Evolutionary conservation across 176 grass and related monocot species (phyloP).

Genomic region (Alopecurus myosuroides): DNA sequence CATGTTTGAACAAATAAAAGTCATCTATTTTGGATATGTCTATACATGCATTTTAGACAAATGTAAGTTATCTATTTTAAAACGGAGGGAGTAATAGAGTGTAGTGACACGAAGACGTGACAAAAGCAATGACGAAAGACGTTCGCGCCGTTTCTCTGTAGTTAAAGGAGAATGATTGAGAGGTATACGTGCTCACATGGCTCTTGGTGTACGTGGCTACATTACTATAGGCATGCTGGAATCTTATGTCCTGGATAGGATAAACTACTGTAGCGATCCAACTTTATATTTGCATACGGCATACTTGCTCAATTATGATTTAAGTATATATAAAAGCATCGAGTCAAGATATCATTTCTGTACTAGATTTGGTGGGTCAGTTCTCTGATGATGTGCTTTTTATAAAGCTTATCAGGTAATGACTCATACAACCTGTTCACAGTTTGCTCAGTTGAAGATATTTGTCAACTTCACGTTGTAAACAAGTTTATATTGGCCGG

Average conservation of each 20-base stretch:
- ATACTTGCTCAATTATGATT: background rate
- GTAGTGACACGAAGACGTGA: background rate
- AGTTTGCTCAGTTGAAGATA: background rate
- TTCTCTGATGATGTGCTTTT: background rate
- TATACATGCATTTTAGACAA: too few species aligned
- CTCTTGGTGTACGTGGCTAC: slow-evolving; percentile 2
- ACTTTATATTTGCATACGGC: background rate
- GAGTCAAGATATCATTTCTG: background rate
- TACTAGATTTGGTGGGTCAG: slow-evolving; percentile 29
- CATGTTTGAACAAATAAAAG: too few species aligned
- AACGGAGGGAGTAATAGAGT: too few species aligned
- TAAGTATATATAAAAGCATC: background rate
- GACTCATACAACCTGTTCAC: background rate
- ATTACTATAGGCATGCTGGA: background rate
- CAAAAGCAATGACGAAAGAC: background rate
- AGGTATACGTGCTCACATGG: slow-evolving; percentile 15
- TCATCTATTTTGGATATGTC: too few species aligned
- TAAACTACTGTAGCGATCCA: slow-evolving; percentile 9
- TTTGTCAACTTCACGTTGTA: background rate
- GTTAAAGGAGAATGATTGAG: background rate
- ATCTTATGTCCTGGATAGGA: slow-evolving; percentile 16
- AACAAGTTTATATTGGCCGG: background rate
- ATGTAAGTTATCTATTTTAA: too few species aligned
- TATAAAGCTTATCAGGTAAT: background rate
- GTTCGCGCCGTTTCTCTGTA: background rate